Base-by-base conservation (phyloP, 2,329 filamentous ascomycete genomes). In the Chrysoporthe austroafricana region DNA sequence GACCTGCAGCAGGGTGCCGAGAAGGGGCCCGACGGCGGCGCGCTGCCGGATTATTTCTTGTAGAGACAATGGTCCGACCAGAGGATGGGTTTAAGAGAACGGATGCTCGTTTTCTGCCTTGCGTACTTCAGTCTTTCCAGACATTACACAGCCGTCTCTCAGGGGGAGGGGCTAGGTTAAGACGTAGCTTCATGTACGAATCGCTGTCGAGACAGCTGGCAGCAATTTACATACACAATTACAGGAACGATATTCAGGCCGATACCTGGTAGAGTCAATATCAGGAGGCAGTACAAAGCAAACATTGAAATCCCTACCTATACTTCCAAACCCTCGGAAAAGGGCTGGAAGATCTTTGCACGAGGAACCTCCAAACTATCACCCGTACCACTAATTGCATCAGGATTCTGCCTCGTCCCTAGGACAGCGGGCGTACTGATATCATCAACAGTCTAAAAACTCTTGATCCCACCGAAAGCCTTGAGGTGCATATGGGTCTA, bases 1-100 rank as follows among this genome's bases (percentile, higher is more conserved):
- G 94, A 97, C 76, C 86, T 91, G 75, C 93, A 96, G 78, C 87
- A 69, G 44, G 34, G 62, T 11, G 46, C 50, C 26, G 93, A 96
- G 68, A 94, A 94, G 80, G 77, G 81, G n/a, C 84, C 84, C 2
- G 88, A 90, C 70, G 85, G 85, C 2, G 88, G 81, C 64, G 82
- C 85, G 77, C 77, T 96, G 74, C 91, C 88, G 2, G 88, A 91
- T 74, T 91, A 91, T 78, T 93, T 93, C 79, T 83, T 93, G 78
- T 92, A 82, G 72, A 60, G 43, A 16, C 3, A 57, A 6, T 26
- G 1, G 34, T 34, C 32, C 8, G 16, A 16, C 13, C 32, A 32
- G 48, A 52, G 21, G 16, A 54, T 4, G 11, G 4, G n/a, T 11
- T 50, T 26, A 4, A 50, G 2, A n/a, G 18, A 50, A 9, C 8